A percentile compares a stretch with the other conserved stretches of the same genome.
Evolutionary conservation across 768 basidiomycete genomes (phyloP).

Genomic region (Cubamyces sp.): DNA sequence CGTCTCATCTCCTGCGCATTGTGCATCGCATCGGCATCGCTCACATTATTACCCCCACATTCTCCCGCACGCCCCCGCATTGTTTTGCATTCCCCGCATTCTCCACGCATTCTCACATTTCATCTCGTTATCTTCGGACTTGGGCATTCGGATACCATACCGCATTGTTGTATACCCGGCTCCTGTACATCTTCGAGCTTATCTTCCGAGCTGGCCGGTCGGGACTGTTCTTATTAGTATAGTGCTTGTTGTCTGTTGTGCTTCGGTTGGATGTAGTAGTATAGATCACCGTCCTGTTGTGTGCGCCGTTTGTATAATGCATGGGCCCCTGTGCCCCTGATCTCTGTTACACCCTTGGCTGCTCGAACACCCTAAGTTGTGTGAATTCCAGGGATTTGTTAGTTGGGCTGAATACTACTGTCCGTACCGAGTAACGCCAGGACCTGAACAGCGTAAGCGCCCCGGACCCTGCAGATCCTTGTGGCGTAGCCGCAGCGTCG

Average conservation of each 20-base stretch:
- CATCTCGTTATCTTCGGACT: not conserved
- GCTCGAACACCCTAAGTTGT: not conserved
- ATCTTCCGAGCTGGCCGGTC: not conserved
- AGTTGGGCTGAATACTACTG: not conserved
- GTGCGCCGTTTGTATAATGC: not conserved
- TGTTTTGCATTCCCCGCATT: too few relatives aligned
- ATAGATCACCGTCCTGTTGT: not conserved
- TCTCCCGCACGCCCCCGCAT: not conserved
- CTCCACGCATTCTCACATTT: not conserved
- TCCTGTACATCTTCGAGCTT: not conserved
- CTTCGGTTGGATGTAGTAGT: conserved; percentile 5
- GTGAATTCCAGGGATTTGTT: too few relatives aligned
- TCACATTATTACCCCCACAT: not conserved
- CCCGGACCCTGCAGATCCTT: not conserved
- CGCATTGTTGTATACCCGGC: not conserved
- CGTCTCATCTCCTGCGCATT: not conserved
- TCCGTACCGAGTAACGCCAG: not conserved
- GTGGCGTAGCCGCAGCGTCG: not conserved
- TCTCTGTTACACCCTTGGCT: not conserved
- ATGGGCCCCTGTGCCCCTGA: not conserved
- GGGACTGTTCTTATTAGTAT: not conserved
- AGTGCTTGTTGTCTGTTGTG: not conserved
- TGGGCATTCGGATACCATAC: not conserved
- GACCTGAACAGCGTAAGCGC: too few relatives aligned
- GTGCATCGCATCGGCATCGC: not conserved